Percentiles rank a stretch among this genome's conserved stretches.
phyloP scores from a whole-genome alignment of 129 eudicot species.

The Solidago caesia region DNA sequence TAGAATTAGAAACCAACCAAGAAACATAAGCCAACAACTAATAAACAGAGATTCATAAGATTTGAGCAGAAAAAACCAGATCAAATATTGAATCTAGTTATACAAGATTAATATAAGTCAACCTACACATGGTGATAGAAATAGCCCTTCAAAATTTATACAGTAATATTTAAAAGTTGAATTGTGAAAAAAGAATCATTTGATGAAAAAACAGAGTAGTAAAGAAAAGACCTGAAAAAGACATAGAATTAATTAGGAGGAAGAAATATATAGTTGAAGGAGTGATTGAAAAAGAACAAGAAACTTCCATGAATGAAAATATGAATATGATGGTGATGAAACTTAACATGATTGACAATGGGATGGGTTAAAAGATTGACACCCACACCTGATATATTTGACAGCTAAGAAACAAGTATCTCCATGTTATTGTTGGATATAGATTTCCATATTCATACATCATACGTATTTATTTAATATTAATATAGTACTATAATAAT shows the following conservation, averaged over 20 bases:
- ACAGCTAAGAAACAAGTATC: neutral
- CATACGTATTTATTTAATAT: too few relatives aligned
- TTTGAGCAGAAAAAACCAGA: neutral
- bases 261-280: neutral
- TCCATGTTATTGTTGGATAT: neutral
- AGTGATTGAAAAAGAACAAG: neutral
- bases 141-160: neutral
- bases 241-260: conserved; percentile 16
- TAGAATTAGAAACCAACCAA: neutral
- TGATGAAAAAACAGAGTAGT: neutral
- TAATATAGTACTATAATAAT: neutral
- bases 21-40: too few relatives aligned
- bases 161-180: too few relatives aligned
- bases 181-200: too few relatives aligned
- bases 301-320: conserved; percentile 11
- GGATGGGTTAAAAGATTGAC: too few relatives aligned
- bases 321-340: neutral
- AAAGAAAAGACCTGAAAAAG: conserved; percentile 22
- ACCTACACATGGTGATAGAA: conserved; percentile 9
- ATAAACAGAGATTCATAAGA: neutral
- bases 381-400: too few relatives aligned
- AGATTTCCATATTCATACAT: neutral
- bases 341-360: neutral
- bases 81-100: too few relatives aligned
- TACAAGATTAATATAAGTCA: conserved; percentile 1